A percentile compares a stretch with the other conserved stretches of the same genome.
phyloP scores from a whole-genome alignment of 192 early-diverging fungal genomes.

The Chytriomyces sp. region DNA sequence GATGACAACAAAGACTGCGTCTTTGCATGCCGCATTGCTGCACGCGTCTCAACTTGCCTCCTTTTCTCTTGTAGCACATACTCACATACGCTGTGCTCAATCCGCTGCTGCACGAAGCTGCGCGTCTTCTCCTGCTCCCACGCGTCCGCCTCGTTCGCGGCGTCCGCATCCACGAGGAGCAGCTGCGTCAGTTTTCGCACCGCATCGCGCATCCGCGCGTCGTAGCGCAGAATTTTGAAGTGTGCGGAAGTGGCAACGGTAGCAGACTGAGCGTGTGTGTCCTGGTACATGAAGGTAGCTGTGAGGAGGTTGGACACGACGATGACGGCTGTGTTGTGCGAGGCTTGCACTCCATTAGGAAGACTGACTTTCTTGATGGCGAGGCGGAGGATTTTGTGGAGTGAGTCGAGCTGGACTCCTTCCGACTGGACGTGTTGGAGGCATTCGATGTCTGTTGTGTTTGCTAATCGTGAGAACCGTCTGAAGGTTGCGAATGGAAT shows the following conservation, averaged over 20 bases:
- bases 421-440: conserved; percentile 7
- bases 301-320: conserved; percentile 24
- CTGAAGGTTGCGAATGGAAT: no score
- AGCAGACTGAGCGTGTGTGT: neutral
- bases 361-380: conserved; percentile 9
- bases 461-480: no score
- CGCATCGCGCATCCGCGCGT: conserved; percentile 3
- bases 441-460: conserved; percentile 19
- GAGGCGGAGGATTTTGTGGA: conserved; percentile 15
- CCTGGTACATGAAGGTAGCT: conserved; percentile 15
- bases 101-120: conserved; percentile 19
- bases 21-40: neutral
- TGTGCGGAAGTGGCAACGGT: neutral
- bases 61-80: neutral
- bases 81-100: conserved; percentile 14
- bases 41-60: no score
- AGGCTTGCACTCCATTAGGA: neutral
- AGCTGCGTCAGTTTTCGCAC: neutral
- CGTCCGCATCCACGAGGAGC: neutral
- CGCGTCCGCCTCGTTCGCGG: neutral
- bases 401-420: conserved; percentile 3
- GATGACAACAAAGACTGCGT: neutral
- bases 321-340: conserved; percentile 19
- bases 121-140: conserved; percentile 23
- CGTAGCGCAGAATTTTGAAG: conserved; percentile 3